phyloP scores from a whole-genome alignment of 371 early-diverging fungal species.

The Circinella umbellata region DNA sequence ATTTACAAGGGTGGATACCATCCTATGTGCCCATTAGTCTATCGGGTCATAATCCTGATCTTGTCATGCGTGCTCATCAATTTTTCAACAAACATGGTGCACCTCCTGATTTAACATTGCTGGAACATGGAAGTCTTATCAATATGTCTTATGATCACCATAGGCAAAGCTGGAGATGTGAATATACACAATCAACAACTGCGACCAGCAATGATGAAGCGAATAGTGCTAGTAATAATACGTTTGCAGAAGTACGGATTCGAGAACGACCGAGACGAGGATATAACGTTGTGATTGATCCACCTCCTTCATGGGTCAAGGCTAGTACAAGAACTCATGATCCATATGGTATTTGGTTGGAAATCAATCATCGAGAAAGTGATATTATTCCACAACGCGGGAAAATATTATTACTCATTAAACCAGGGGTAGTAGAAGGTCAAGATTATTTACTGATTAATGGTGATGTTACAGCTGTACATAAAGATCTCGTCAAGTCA shows the following conservation, averaged over 20 bases:
- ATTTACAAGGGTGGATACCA: constrained; percentile 52
- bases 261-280: constrained; percentile 48
- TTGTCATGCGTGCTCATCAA: constrained; percentile 44
- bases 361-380: constrained; percentile 56
- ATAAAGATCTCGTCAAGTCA: constrained; percentile 12
- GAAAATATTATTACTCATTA: constrained; percentile 55
- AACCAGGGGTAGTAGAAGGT: constrained; percentile 21
- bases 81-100: constrained; percentile 53
- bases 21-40: constrained; percentile 44
- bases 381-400: constrained; percentile 60
- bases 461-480: constrained; percentile 21
- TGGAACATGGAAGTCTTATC: constrained; percentile 47
- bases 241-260: constrained; percentile 49
- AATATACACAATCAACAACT: constrained; percentile 41
- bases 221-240: constrained; percentile 4
- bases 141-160: constrained; percentile 51
- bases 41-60: constrained; percentile 42
- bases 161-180: constrained; percentile 55
- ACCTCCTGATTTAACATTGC: constrained; percentile 53
- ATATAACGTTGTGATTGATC: constrained; percentile 58
- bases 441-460: constrained; percentile 25
- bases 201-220: no score
- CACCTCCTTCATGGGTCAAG: constrained; percentile 56
- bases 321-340: constrained; percentile 44
- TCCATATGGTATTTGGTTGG: constrained; percentile 52